Conservation (phyloP, 2,329 filamentous ascomycete genomes). For the Lasiodiplodia sp. region DNA sequence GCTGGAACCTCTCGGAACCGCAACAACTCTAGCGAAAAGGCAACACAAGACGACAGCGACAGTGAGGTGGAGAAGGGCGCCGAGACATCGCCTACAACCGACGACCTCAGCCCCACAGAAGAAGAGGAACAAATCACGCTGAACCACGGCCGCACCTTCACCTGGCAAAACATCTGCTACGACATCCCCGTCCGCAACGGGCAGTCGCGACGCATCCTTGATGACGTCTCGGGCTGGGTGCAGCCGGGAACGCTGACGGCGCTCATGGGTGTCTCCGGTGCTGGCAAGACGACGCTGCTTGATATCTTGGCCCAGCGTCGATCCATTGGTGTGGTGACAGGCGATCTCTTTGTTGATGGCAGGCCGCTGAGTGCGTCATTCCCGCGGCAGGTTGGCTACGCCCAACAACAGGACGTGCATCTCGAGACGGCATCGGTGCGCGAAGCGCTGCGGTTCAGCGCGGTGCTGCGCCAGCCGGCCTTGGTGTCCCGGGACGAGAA, state of each 20-base stretch:
- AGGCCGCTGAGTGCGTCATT: slow-evolving; percentile 78
- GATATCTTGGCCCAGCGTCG: slow-evolving; percentile 47
- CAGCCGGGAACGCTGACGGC: slow-evolving; percentile 63
- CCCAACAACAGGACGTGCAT: slow-evolving; percentile 74
- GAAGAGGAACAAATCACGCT: slow-evolving; percentile 54
- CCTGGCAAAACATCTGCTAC: slow-evolving; percentile 62
- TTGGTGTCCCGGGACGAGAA: slow-evolving; percentile 64
- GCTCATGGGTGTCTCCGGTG: slow-evolving; percentile 47
- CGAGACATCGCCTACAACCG: not conserved
- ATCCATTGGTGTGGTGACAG: slow-evolving; percentile 81
- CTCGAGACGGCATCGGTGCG: slow-evolving; percentile 48
- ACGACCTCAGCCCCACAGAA: not conserved
- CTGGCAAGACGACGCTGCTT: slow-evolving; percentile 49
- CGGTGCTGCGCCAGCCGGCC: slow-evolving; percentile 57
- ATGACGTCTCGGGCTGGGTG: slow-evolving; percentile 62
- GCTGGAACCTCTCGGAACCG: not conserved
- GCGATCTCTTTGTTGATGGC: slow-evolving; percentile 84
- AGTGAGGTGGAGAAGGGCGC: not conserved
- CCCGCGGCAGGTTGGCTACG: slow-evolving; percentile 90
- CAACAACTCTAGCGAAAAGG: not conserved
- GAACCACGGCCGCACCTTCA: slow-evolving; percentile 77
- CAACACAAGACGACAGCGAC: not conserved
- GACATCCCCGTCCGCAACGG: slow-evolving; percentile 67
- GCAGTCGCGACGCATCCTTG: slow-evolving; percentile 59
- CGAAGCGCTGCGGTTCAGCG: slow-evolving; percentile 46